Conservation (phyloP, 257 asterid species). For the Scutellaria galericulata region DNA sequence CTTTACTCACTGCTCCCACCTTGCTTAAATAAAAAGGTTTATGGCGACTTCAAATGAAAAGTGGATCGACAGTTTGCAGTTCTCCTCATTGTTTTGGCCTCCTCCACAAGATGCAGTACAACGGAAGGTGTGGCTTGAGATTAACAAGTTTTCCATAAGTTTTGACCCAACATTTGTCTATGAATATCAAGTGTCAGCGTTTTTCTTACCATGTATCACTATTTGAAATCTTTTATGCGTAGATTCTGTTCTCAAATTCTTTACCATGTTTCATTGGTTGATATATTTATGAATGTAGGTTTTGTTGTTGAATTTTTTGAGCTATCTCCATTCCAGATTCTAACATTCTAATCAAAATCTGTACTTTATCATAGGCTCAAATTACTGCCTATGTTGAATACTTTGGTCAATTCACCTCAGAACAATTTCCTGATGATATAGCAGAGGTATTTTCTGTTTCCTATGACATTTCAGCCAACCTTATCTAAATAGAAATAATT, state of each 20-base stretch:
- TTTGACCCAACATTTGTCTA: background rate
- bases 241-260: constrained; percentile 10
- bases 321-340: background rate
- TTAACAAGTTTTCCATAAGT: background rate
- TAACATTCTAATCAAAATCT: constrained; percentile 9
- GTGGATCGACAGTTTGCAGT: constrained; percentile 93
- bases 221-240: constrained; percentile 10
- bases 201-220: constrained; percentile 8
- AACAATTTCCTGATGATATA: constrained; percentile 93
- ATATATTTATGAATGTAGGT: constrained; percentile 5
- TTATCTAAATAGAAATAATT: constrained; percentile 16
- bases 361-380: constrained; percentile 64
- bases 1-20: constrained; percentile 45
- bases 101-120: constrained; percentile 88
- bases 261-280: constrained; percentile 17
- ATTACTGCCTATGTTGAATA: constrained; percentile 87
- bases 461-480: constrained; percentile 25
- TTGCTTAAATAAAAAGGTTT: constrained; percentile 47
- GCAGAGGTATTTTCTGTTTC: constrained; percentile 72
- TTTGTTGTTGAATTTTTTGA: background rate
- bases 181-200: constrained; percentile 1
- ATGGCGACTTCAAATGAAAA: constrained; percentile 82
- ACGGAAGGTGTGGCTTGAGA: constrained; percentile 69
- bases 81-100: constrained; percentile 91
- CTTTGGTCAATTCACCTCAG: constrained; percentile 96